Conservation (phyloP, 2,329 filamentous ascomycete species). For the Pleomassaria siparia region DNA sequence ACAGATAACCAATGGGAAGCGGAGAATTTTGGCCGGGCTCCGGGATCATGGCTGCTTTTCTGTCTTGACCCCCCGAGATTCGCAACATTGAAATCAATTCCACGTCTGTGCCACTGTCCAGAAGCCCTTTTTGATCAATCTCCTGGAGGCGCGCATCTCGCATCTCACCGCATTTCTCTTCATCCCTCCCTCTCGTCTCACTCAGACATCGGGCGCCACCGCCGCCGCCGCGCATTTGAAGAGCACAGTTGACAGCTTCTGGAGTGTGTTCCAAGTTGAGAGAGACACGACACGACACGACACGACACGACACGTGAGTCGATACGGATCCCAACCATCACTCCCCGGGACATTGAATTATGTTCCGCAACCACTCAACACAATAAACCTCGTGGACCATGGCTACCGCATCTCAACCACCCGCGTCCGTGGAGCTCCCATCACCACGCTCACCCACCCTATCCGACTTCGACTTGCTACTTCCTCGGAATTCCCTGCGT, state of each 20-base stretch:
- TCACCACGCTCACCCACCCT: conserved; percentile 69
- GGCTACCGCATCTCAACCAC: conserved; percentile 11
- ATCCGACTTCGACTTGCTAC: conserved; percentile 92
- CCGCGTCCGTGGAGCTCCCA: conserved; percentile 14
- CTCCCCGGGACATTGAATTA: conserved; percentile 10
- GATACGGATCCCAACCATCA: too few relatives aligned
- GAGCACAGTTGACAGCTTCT: too few relatives aligned
- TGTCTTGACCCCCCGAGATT: conserved; percentile 20
- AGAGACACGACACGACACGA: too few relatives aligned
- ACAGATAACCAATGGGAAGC: conserved; percentile 9
- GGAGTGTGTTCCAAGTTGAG: too few relatives aligned
- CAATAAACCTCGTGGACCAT: conserved; percentile 14
- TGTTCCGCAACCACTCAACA: conserved; percentile 20
- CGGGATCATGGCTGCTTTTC: conserved; percentile 13
- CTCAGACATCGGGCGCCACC: conserved; percentile 1
- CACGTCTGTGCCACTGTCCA: conserved; percentile 22
- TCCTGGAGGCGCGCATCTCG: conserved; percentile 15
- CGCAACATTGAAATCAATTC: conserved; percentile 10
- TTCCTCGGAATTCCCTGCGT: conserved; percentile 61
- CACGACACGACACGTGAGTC: too few relatives aligned
- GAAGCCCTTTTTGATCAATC: conserved; percentile 15
- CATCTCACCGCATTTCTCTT: conserved; percentile 20
- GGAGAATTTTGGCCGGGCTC: too few relatives aligned
- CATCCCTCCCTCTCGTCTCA: conserved; percentile 16
- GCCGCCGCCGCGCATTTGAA: too few relatives aligned